Conservation (phyloP, 345 rosid genomes). For the Microthlaspi erraticum region DNA sequence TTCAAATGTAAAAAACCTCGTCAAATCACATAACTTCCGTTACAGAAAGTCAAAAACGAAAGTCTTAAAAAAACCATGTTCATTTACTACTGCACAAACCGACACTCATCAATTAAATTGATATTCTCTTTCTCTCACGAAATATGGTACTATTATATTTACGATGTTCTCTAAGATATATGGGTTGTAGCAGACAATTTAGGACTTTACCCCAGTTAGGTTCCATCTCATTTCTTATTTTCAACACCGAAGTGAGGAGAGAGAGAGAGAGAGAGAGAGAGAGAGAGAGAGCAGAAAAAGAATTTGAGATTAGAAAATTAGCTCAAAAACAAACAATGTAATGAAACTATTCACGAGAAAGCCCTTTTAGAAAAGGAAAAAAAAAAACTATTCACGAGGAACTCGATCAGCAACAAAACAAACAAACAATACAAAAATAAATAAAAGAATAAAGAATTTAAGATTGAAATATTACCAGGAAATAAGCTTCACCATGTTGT, state of each 20-base stretch:
- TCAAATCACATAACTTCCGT: slow-evolving; percentile 36
- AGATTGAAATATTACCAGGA: slow-evolving; percentile 66
- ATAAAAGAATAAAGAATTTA: neutral
- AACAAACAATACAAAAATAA: neutral
- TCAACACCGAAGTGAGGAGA: slow-evolving; percentile 26
- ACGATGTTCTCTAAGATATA: slow-evolving; percentile 11
- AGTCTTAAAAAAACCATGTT: slow-evolving; percentile 2
- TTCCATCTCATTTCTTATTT: slow-evolving; percentile 43
- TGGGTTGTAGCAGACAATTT: slow-evolving; percentile 46
- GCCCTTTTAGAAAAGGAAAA: too few species aligned
- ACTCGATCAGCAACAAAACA: slow-evolving; percentile 19
- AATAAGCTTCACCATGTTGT: slow-evolving; percentile 94
- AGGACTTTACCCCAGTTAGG: slow-evolving; percentile 45
- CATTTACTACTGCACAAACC: slow-evolving; percentile 36
- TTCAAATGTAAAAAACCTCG: slow-evolving; percentile 24
- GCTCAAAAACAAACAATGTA: slow-evolving; percentile 17
- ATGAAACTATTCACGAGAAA: neutral
- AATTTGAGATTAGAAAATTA: slow-evolving; percentile 4
- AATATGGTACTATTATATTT: slow-evolving; percentile 8
- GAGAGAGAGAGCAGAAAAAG: neutral
- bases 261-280: slow-evolving; percentile 20
- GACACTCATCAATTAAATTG: slow-evolving; percentile 35
- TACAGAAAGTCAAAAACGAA: slow-evolving; percentile 5
- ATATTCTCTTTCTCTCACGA: slow-evolving; percentile 24
- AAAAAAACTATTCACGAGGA: slow-evolving; percentile 20